Percentiles rank a stretch among this genome's conserved stretches.
These are phyloP conservation scores for Gypsophila paniculata DNA, from an alignment of 179 eudicot species.

Conservation along the genomic window DNA sequence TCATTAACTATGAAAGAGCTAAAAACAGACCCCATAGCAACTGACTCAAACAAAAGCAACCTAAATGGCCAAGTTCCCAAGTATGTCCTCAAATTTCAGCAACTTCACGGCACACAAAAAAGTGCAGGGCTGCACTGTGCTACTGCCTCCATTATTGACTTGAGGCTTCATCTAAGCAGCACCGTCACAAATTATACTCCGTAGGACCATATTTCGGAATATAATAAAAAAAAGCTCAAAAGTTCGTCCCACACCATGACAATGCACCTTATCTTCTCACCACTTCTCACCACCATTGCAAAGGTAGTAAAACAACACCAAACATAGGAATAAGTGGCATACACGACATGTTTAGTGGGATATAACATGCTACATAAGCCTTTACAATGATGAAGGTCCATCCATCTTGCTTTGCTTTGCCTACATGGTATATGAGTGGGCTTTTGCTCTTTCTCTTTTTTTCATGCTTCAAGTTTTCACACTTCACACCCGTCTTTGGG, in stretches of 20 bases:
- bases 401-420: slow-evolving; percentile 44
- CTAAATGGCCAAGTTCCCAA: no score
- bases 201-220: no score
- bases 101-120: background rate
- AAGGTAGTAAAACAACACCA: slow-evolving; percentile 21
- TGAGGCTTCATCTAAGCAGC: background rate
- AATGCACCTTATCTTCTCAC: slow-evolving; percentile 29
- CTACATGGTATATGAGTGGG: slow-evolving; percentile 23
- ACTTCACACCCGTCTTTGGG: slow-evolving; percentile 10
- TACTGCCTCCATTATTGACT: slow-evolving; percentile 25
- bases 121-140: background rate
- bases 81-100: no score
- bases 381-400: slow-evolving; percentile 24
- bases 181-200: background rate
- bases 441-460: slow-evolving; percentile 21
- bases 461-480: slow-evolving; percentile 30
- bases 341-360: slow-evolving; percentile 29
- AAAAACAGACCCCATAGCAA: no score
- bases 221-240: background rate
- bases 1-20: no score
- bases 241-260: slow-evolving; percentile 10
- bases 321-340: slow-evolving; percentile 11
- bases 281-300: slow-evolving; percentile 27
- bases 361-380: slow-evolving; percentile 29
- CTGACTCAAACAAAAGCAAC: no score